Conservation (phyloP, 2,329 filamentous ascomycete genomes). For the Cladosporium halotolerans region DNA sequence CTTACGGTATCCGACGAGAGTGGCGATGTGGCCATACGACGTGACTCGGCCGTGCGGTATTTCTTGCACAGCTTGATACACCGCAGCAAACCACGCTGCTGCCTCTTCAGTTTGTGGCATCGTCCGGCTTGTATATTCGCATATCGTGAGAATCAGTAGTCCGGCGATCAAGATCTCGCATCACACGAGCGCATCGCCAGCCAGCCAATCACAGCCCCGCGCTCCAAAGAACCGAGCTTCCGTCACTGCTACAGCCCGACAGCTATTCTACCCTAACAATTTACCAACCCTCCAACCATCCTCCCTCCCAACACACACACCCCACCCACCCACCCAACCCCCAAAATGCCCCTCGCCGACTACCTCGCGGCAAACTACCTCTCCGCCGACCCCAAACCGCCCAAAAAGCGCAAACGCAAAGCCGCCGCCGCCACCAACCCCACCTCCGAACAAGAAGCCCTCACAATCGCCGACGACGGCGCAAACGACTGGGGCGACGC, state of each 20-base stretch:
- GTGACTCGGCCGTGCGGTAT: slow-evolving; percentile 80
- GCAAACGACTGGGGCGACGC: slow-evolving; percentile 45
- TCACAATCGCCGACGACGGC: slow-evolving; percentile 50
- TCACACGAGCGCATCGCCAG: no score
- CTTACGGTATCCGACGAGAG: slow-evolving; percentile 65
- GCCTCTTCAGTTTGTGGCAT: slow-evolving; percentile 73
- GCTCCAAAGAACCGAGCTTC: neutral
- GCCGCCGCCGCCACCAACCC: slow-evolving; percentile 26
- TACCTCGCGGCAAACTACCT: slow-evolving; percentile 93
- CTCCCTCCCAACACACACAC: neutral
- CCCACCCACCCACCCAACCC: neutral
- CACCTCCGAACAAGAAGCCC: slow-evolving; percentile 25
- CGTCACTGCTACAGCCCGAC: no score
- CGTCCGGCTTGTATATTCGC: slow-evolving; percentile 9
- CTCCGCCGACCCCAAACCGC: slow-evolving; percentile 54
- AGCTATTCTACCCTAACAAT: neutral
- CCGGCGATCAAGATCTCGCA: neutral
- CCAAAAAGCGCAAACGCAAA: slow-evolving; percentile 49
- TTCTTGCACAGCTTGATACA: slow-evolving; percentile 79
- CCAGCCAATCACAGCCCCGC: no score
- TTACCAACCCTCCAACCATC: neutral
- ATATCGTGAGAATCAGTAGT: neutral
- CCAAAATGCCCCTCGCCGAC: slow-evolving; percentile 60
- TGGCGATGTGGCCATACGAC: slow-evolving; percentile 76
- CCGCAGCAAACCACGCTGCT: slow-evolving; percentile 64